Conservation (phyloP, 495 filamentous ascomycete genomes). For the Tuber umbilicatum region DNA sequence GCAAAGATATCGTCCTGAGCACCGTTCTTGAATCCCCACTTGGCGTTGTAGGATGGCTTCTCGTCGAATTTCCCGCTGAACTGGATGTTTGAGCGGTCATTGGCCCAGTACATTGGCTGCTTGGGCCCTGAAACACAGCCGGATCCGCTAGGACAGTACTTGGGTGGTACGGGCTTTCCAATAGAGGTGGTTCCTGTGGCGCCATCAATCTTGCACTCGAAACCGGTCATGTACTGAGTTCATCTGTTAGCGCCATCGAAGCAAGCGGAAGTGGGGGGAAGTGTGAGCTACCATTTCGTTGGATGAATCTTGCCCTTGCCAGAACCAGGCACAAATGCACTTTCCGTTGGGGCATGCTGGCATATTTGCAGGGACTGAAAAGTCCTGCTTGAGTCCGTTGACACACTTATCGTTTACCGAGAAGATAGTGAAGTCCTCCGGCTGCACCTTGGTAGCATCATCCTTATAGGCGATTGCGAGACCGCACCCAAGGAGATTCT, state of each 20-base stretch:
- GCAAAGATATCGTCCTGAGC: conserved; percentile 50
- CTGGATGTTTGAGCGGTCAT: conserved; percentile 45
- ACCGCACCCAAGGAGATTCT: conserved; percentile 47
- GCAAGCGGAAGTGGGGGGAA: conserved; percentile 26
- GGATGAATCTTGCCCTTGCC: conserved; percentile 51
- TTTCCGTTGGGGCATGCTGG: conserved; percentile 49
- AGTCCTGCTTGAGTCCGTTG: conserved; percentile 41
- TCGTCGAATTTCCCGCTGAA: conserved; percentile 27
- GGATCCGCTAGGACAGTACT: conserved; percentile 45
- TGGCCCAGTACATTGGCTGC: conserved; percentile 45
- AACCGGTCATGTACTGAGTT: conserved; percentile 51
- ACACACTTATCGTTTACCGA: conserved; percentile 46
- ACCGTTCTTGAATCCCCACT: conserved; percentile 46
- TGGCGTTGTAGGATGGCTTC: conserved; percentile 46
- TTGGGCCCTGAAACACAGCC: conserved; percentile 52
- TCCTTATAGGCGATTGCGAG: conserved; percentile 53
- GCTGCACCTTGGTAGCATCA: conserved; percentile 47
- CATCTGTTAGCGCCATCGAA: conserved; percentile 4
- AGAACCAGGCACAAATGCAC: conserved; percentile 55
- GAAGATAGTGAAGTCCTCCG: conserved; percentile 53
- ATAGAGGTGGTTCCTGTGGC: conserved; percentile 45
- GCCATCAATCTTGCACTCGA: conserved; percentile 50
- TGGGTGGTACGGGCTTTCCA: conserved; percentile 45
- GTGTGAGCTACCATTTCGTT: conserved; percentile 45
- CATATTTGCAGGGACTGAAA: conserved; percentile 48